phyloP scores from a whole-genome alignment of 2,329 filamentous ascomycete species.

The Chaetomiaceae sp. region DNA sequence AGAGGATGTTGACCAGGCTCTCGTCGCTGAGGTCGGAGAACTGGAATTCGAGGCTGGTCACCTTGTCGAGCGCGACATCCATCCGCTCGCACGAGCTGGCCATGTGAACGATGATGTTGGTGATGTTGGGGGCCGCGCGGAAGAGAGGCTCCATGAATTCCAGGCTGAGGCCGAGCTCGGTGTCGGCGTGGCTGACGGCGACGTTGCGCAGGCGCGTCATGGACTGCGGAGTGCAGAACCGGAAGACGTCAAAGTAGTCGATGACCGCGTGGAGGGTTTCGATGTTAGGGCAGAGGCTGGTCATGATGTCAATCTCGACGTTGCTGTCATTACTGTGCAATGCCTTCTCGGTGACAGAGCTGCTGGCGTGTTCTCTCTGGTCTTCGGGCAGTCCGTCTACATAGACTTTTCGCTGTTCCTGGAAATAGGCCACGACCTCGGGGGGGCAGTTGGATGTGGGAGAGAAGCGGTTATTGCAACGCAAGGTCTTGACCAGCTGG shows the following conservation, averaged over 20 bases:
- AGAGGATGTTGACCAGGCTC: background rate
- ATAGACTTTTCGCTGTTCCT: background rate
- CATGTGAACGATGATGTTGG: background rate
- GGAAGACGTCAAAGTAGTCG: background rate
- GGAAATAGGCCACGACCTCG: background rate
- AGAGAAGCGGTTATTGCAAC: background rate
- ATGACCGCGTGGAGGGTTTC: background rate
- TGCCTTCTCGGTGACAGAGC: too few species aligned
- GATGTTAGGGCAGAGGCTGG: slow-evolving; percentile 7
- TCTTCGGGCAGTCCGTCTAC: background rate
- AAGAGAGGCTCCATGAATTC: background rate
- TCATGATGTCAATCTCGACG: background rate
- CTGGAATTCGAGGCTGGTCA: background rate
- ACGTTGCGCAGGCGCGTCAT: background rate
- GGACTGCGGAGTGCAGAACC: background rate
- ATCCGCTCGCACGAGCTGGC: background rate
- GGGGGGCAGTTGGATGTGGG: background rate
- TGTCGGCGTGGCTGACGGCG: background rate
- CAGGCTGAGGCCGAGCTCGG: background rate
- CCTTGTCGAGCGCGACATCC: background rate
- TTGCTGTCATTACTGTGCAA: too few species aligned
- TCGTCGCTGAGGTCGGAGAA: background rate
- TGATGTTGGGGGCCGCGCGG: background rate
- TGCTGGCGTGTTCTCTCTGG: background rate
- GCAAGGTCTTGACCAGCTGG: background rate